phyloP scores from a whole-genome alignment of 75 land plant genomes.

The Picea glauca region DNA sequence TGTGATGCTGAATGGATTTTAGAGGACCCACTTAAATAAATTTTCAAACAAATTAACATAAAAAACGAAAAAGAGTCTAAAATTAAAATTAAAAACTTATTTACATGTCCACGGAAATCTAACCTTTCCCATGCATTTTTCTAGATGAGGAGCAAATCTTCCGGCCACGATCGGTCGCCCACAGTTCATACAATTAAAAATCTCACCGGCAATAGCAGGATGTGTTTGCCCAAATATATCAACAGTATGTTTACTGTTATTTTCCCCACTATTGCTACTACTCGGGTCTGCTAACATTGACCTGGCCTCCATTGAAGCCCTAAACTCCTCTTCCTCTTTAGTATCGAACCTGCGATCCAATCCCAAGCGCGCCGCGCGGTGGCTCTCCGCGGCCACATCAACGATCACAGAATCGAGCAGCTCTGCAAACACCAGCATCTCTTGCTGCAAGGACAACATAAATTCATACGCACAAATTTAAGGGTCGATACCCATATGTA shows the following conservation, averaged over 20 bases:
- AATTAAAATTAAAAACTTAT: neutral
- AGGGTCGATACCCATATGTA: neutral
- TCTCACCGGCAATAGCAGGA: constrained; percentile 78
- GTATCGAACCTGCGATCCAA: constrained; percentile 75
- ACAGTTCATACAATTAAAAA: constrained; percentile 92
- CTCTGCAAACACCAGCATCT: constrained; percentile 38
- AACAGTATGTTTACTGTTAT: constrained; percentile 60
- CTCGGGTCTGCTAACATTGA: constrained; percentile 51
- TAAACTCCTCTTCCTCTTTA: constrained; percentile 71
- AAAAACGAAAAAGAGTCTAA: neutral
- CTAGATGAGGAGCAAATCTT: constrained; percentile 96
- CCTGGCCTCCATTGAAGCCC: constrained; percentile 69
- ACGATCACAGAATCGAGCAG: constrained; percentile 79
- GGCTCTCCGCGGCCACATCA: constrained; percentile 91
- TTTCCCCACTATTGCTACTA: constrained; percentile 38
- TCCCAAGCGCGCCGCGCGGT: constrained; percentile 79
- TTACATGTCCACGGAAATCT: neutral
- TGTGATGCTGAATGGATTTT: no score
- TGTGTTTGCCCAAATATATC: constrained; percentile 94
- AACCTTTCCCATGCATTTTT: constrained; percentile 99
- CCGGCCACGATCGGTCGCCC: constrained; percentile 76
- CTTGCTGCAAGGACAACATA: constrained; percentile 14
- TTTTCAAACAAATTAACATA: neutral
- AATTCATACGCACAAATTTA: neutral
- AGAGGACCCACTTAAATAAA: neutral